Evolutionary conservation across 768 basidiomycete species (phyloP).

Genomic region (Suillus variegatus): DNA sequence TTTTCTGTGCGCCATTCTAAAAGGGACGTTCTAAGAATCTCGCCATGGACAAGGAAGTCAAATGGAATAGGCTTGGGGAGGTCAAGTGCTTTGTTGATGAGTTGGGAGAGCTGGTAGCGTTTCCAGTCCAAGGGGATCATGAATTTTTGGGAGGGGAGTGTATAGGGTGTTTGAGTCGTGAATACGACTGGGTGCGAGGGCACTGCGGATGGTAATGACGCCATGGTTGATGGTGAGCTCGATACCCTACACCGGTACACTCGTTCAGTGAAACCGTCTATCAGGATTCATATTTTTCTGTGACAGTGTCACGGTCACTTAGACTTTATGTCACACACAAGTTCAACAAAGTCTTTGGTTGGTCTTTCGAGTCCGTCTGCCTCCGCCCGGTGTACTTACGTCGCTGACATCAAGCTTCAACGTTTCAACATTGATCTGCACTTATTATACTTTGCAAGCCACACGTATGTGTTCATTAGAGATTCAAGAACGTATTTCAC

Average conservation of each 20-base stretch:
- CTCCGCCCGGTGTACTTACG: neutral
- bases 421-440: neutral
- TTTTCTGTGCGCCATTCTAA: slow-evolving; percentile 75
- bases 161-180: slow-evolving; percentile 71
- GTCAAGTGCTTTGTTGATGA: slow-evolving; percentile 91
- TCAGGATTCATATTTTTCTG: neutral
- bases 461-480: neutral
- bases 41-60: slow-evolving; percentile 88
- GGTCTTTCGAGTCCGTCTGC: neutral
- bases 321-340: neutral
- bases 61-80: slow-evolving; percentile 80
- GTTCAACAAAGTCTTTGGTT: no score
- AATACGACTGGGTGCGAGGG: slow-evolving; percentile 64
- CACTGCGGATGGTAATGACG: slow-evolving; percentile 12
- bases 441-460: neutral
- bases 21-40: slow-evolving; percentile 70
- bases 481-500: neutral
- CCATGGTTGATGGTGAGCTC: neutral
- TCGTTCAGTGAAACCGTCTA: neutral
- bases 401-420: neutral
- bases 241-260: neutral
- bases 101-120: slow-evolving; percentile 95
- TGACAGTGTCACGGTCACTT: neutral
- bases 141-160: slow-evolving; percentile 85
- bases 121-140: slow-evolving; percentile 90